Evolutionary conservation across 1,284 basidiomycete species (phyloP).

Genomic region (Tremellales sp.): DNA sequence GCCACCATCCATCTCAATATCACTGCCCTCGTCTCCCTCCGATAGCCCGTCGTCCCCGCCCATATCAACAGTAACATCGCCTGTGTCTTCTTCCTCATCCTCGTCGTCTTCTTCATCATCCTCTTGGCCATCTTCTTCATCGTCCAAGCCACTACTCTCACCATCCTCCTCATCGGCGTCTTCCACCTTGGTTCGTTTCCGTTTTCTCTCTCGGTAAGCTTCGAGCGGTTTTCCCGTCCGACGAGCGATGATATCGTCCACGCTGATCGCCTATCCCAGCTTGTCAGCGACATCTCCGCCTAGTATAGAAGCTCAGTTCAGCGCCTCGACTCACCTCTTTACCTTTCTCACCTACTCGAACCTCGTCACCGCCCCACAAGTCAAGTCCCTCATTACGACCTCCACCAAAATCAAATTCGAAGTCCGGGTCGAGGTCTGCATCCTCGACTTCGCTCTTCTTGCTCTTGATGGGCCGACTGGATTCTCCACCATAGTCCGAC

Average conservation of each 20-base stretch:
- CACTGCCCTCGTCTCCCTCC: constrained; percentile 33
- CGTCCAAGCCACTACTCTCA: constrained; percentile 22
- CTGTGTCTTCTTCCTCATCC: constrained; percentile 26
- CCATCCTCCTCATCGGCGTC: constrained; percentile 36
- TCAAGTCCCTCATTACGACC: constrained; percentile 26
- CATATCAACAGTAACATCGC: constrained; percentile 16
- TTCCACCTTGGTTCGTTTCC: constrained; percentile 42
- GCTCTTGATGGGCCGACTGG: constrained; percentile 12
- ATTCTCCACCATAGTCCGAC: constrained; percentile 20
- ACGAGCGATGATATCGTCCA: constrained; percentile 85
- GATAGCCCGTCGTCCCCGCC: constrained; percentile 26
- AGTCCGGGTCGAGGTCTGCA: constrained; percentile 69
- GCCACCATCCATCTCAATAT: constrained; percentile 32
- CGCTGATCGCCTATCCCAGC: constrained; percentile 69
- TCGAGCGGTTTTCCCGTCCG: constrained; percentile 51
- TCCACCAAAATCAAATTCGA: constrained; percentile 72
- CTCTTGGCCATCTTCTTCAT: constrained; percentile 31
- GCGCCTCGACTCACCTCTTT: constrained; percentile 58
- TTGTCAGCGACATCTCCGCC: constrained; percentile 7
- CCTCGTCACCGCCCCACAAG: constrained; percentile 41
- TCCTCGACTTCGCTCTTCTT: constrained; percentile 36
- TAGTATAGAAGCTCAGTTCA: neutral
- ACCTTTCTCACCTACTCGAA: constrained; percentile 49
- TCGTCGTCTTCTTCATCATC: constrained; percentile 24
- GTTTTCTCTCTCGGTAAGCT: constrained; percentile 58